Evolutionary conservation across 1,139 yeast species (phyloP), one percentile per base, ranked within the genome.

Genomic region (Kazachstania sp.): DNA sequence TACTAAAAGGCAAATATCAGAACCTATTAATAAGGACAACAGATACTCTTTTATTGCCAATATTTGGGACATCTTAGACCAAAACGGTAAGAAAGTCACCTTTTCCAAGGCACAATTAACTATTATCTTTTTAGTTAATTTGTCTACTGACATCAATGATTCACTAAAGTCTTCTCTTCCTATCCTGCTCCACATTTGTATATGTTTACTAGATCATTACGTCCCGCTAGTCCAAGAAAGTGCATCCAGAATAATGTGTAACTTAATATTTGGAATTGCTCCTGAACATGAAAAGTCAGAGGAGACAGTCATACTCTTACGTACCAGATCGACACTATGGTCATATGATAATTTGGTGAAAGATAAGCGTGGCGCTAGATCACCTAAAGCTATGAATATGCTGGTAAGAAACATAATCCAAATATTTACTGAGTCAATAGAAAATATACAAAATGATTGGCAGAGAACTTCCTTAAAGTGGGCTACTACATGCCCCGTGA

Each of bases 401-500:
- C 69, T 90, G 51, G 82, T 86, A 6, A 71, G 88, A 50, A 78
- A 78, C 49, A 73, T 84, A 2, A 62, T 88, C 37, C 76, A 74
- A 29, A 73, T 85, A 1, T 79, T 88, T 58, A 61, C 74, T 3
- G 71, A 71, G 0, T 7, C 15, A 7, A 56, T 67, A 0, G 79
- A 81, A 1, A 73, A 72, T 3, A 69, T 90, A 28, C 94, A 83
- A 58, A 77, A 77, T 44, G 83, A 82, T 46, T 87, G 98, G 98
- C 83, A 95, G 45, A 71, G 83, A 43, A 80, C 79, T 2, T 86
- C 97, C 0, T 71, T 94, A 42, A 74, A 75, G 35, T 94, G 98
- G 98, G 97, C 98, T 0, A 92, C 98, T 0, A 82, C 96, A 1
- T 92, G 98, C 69, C 95, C 97, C 2, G 98, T 92, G 0, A 76